Evolutionary conservation across 2,329 filamentous ascomycete species (phyloP).

Genomic region (Exophiala sp.): DNA sequence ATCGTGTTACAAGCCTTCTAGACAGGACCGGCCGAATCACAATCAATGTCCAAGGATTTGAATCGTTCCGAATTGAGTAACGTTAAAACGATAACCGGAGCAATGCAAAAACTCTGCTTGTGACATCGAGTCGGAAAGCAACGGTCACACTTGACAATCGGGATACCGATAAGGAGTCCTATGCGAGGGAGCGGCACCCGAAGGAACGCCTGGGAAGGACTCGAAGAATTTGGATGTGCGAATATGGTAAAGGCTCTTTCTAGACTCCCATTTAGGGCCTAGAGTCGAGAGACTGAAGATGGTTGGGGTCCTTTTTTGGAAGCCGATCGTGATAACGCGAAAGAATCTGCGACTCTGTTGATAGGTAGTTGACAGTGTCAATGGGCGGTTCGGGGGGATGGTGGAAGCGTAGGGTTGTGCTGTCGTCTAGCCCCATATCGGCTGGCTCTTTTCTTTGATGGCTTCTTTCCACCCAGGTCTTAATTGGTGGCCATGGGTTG

Average conservation of each 20-base stretch:
- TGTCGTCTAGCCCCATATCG: constrained; percentile 10
- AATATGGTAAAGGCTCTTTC: background rate
- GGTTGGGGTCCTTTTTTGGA: constrained; percentile 6
- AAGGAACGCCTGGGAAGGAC: constrained; percentile 3
- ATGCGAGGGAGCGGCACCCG: constrained; percentile 3
- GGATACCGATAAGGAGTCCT: background rate
- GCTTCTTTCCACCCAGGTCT: constrained; percentile 1
- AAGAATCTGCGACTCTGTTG: constrained; percentile 7
- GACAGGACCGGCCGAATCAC: constrained; percentile 18
- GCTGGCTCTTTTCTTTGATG: constrained; percentile 6
- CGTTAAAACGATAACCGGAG: constrained; percentile 12
- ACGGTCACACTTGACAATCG: constrained; percentile 8
- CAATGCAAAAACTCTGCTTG: constrained; percentile 2
- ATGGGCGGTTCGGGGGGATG: constrained; percentile 14
- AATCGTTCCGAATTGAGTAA: constrained; percentile 19
- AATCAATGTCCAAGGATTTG: constrained; percentile 18
- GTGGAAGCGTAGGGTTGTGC: background rate
- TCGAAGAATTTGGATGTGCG: background rate
- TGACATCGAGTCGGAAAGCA: constrained; percentile 5
- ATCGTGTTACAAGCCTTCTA: constrained; percentile 21
- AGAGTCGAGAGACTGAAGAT: background rate
- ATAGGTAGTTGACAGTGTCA: constrained; percentile 5
- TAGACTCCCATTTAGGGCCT: background rate
- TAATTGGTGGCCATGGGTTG: constrained; percentile 1
- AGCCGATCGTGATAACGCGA: constrained; percentile 22